These are phyloP conservation scores for Physcomitrellopsis africana DNA, from an alignment of 225 moss, liverwort and hornwort genomes.

Conservation along the genomic window DNA sequence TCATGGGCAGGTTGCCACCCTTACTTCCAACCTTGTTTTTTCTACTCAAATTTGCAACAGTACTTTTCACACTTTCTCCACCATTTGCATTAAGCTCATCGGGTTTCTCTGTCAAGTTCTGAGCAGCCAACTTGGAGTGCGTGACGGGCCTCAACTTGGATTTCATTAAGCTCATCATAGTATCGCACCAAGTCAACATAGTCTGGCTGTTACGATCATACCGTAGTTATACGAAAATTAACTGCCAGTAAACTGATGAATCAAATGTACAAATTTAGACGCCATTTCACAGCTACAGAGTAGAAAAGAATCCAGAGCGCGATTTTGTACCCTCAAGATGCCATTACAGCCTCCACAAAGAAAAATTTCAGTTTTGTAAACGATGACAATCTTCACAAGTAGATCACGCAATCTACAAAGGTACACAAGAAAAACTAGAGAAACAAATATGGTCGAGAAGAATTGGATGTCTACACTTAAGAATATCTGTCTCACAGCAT, in stretches of 20 bases:
- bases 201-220: slow-evolving; percentile 67
- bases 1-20: slow-evolving; percentile 70
- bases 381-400: slow-evolving; percentile 89
- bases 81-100: slow-evolving; percentile 43
- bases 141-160: slow-evolving; percentile 68
- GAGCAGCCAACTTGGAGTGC: slow-evolving; percentile 91
- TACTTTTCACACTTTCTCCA: slow-evolving; percentile 42
- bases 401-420: slow-evolving; percentile 80
- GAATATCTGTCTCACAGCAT: neutral
- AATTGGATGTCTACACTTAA: neutral
- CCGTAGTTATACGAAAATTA: slow-evolving; percentile 5
- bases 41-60: slow-evolving; percentile 39
- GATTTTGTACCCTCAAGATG: slow-evolving; percentile 74
- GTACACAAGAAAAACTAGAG: slow-evolving; percentile 22
- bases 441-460: slow-evolving; percentile 17
- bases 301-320: neutral
- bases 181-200: slow-evolving; percentile 96
- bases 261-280: slow-evolving; percentile 12
- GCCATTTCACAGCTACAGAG: slow-evolving; percentile 9
- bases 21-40: slow-evolving; percentile 59
- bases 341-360: slow-evolving; percentile 87
- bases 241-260: slow-evolving; percentile 15
- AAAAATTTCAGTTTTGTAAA: slow-evolving; percentile 96
- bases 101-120: slow-evolving; percentile 46
- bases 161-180: slow-evolving; percentile 53